Evolutionary conservation across 306 rosid genomes (phyloP).

Genomic region (Comarum palustre): DNA sequence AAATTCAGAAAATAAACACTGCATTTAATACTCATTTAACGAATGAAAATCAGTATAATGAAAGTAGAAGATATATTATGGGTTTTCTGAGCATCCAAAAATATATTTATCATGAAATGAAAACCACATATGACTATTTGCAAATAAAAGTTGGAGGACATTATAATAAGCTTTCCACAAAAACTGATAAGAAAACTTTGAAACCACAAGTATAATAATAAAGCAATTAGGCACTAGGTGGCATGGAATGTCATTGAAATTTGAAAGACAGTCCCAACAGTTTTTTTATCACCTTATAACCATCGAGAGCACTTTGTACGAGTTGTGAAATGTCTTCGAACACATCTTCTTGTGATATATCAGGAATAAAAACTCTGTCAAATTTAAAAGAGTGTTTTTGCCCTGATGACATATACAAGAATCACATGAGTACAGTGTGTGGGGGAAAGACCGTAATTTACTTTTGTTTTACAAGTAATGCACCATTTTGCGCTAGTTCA

Average conservation of each 20-base stretch:
- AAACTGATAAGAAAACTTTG: background rate
- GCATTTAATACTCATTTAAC: background rate
- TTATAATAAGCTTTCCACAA: background rate
- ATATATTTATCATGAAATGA: background rate
- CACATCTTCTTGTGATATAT: constrained; percentile 73
- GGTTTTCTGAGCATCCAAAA: background rate
- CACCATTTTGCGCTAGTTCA: constrained; percentile 74
- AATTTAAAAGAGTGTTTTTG: constrained; percentile 83
- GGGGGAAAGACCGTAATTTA: constrained; percentile 1
- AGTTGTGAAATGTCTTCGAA: constrained; percentile 94
- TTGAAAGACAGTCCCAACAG: constrained; percentile 1
- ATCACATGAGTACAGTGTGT: constrained; percentile 14
- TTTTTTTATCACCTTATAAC: constrained; percentile 75
- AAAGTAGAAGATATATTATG: background rate
- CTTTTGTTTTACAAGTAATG: constrained; percentile 12
- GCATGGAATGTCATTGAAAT: constrained; percentile 4
- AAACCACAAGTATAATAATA: background rate
- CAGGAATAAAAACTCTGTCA: constrained; percentile 87
- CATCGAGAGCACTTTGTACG: constrained; percentile 98
- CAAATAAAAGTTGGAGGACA: background rate
- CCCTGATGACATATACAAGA: constrained; percentile 46
- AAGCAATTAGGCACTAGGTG: background rate
- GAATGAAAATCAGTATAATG: background rate
- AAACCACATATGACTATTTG: background rate
- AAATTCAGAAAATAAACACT: background rate